phyloP scores from a whole-genome alignment of 768 basidiomycete genomes.

The Tulasnella sp. region DNA sequence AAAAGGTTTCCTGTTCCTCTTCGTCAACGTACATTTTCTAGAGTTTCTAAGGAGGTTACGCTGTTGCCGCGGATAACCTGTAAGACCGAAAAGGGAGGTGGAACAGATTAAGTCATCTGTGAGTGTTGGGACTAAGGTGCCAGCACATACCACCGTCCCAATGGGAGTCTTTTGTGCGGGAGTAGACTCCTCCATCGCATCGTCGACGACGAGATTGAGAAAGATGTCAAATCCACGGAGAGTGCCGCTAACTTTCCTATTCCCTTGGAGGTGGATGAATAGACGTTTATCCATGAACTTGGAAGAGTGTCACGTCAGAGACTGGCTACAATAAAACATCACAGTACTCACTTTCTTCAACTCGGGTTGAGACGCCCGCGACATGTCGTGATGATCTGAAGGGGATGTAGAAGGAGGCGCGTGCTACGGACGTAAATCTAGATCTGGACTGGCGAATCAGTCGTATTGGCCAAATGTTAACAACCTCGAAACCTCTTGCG shows the following conservation, averaged over 20 bases:
- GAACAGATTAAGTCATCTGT: neutral
- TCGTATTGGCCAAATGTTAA: no score
- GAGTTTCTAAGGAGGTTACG: constrained; percentile 87
- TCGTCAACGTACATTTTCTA: constrained; percentile 47
- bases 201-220: constrained; percentile 94
- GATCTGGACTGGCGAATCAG: no score
- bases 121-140: neutral
- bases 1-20: no score
- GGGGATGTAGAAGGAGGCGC: constrained; percentile 2
- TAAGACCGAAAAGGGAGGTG: constrained; percentile 8
- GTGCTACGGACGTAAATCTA: no score
- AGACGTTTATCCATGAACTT: constrained; percentile 99
- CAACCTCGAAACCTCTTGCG: no score
- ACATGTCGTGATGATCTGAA: constrained; percentile 39
- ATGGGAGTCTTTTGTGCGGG: constrained; percentile 84
- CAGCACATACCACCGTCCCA: constrained; percentile 72
- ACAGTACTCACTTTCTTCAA: constrained; percentile 74
- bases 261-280: constrained; percentile 87
- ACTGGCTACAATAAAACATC: no score
- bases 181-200: constrained; percentile 82
- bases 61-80: constrained; percentile 97
- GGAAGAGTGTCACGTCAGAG: no score
- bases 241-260: constrained; percentile 89
- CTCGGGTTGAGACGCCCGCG: constrained; percentile 93
- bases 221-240: constrained; percentile 98